Evolutionary conservation across 176 grass and related monocot genomes (phyloP).

Genomic region (Rhynchospora breviuscula): DNA sequence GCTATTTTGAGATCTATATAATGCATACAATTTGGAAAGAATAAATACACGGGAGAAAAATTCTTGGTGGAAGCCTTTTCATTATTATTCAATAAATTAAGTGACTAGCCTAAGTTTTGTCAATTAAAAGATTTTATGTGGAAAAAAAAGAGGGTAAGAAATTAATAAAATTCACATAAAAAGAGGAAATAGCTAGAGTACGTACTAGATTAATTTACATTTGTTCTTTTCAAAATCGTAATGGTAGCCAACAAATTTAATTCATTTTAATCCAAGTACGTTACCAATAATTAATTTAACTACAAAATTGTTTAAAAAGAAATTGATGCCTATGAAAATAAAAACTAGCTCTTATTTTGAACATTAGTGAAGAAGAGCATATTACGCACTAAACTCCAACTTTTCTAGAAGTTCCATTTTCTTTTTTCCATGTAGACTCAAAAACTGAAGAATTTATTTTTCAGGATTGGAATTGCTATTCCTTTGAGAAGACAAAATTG

Average conservation of each 20-base stretch:
- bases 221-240: too few relatives aligned
- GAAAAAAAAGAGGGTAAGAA: not conserved
- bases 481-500: constrained; percentile 38
- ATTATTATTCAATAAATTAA: too few relatives aligned
- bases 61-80: not conserved
- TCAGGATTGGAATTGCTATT: not conserved
- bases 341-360: not conserved
- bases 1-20: not conserved
- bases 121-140: not conserved
- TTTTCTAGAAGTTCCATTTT: not conserved
- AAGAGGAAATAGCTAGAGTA: not conserved
- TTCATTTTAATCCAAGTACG: not conserved
- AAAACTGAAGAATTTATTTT: not conserved
- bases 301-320: not conserved
- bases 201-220: too few relatives aligned
- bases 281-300: not conserved
- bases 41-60: not conserved
- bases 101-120: not conserved
- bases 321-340: not conserved
- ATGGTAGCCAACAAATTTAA: not conserved
- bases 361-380: not conserved
- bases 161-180: not conserved
- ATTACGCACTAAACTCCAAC: constrained; percentile 2
- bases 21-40: not conserved
- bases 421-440: not conserved